These are phyloP conservation scores for Solanum etuberosum DNA, from an alignment of 257 asterid genomes.

Conservation along the genomic window DNA sequence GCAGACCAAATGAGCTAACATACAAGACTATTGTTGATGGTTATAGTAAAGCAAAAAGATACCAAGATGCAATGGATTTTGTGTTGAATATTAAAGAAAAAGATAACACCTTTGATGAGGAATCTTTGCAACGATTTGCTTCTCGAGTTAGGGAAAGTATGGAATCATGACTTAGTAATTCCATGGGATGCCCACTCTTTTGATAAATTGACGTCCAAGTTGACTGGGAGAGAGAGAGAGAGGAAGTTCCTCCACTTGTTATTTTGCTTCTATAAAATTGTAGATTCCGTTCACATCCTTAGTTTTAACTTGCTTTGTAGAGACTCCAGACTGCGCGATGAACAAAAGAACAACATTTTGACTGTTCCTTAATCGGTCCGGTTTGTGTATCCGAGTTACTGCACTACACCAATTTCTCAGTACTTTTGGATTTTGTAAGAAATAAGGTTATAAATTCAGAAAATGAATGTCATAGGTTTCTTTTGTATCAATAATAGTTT, in stretches of 20 bases:
- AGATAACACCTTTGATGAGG: slow-evolving; percentile 39
- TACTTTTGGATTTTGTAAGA: background rate
- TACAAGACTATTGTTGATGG: slow-evolving; percentile 75
- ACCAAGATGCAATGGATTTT: slow-evolving; percentile 63
- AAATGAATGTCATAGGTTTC: background rate
- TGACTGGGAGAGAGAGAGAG: background rate
- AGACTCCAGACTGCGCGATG: background rate
- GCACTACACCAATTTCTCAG: background rate
- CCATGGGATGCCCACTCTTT: background rate
- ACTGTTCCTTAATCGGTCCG: background rate
- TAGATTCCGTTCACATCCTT: background rate
- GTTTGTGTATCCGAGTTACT: background rate
- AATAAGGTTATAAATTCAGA: background rate
- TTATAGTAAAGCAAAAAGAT: slow-evolving; percentile 64
- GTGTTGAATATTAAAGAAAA: slow-evolving; percentile 39
- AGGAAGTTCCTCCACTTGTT: background rate
- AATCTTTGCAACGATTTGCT: slow-evolving; percentile 47
- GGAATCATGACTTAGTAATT: slow-evolving; percentile 19
- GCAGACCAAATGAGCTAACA: slow-evolving; percentile 82
- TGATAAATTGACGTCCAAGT: background rate
- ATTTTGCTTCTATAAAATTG: background rate
- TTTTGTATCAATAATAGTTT: background rate
- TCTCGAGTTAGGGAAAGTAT: slow-evolving; percentile 52
- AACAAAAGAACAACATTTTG: background rate
- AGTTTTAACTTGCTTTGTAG: background rate